Evolutionary conservation across 305 asterid genomes (phyloP), one percentile per base, ranked within the genome.

Genomic region (Coffea humblotiana): DNA sequence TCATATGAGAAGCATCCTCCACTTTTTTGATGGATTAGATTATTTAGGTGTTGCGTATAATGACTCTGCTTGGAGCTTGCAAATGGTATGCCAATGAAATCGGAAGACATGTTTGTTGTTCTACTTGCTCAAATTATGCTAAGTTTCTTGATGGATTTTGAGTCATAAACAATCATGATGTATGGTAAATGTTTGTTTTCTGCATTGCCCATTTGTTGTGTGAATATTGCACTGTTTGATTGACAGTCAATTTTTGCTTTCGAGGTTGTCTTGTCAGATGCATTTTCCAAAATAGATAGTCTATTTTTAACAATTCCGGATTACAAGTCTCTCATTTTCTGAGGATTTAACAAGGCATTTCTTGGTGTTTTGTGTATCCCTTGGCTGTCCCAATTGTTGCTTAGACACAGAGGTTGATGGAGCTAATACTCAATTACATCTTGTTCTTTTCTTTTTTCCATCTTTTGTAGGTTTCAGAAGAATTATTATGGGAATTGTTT

Each of bases 401-500:
- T 65, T 29, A 64, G 21, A 14, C 27, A 37, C 51, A 69, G 2
- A 21, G 1, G 2, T 71, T 48, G 60, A 43, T 70, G 60, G 23
- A 56, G 63, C 32, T 11, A n/a, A 56, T 65, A 19, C 68, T 58
- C 40, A 48, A 56, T 25, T 18, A 40, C 19, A 37, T 2, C 13
- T 25, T 47, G 18, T 1, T n/a, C n/a, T 65, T 51, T 16, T 11
- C 6, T 27, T 51, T 19, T 35, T 15, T 25, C 43, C 43, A 37
- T 11, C 19, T 25, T 45, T 51, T 80, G 77, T 89, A 94, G 98
- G 92, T 91, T 25, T 76, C 96, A 70, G 98, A 94, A 85, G 98
- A 93, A 87, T 85, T 93, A 78, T 83, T 95, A 8, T 95, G 99
- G 97, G 99, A 95, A 86, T 79, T 95, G 81, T 92, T 95, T 84